Evolutionary conservation across 768 basidiomycete species (phyloP).

Genomic region (Suillus brevipes): DNA sequence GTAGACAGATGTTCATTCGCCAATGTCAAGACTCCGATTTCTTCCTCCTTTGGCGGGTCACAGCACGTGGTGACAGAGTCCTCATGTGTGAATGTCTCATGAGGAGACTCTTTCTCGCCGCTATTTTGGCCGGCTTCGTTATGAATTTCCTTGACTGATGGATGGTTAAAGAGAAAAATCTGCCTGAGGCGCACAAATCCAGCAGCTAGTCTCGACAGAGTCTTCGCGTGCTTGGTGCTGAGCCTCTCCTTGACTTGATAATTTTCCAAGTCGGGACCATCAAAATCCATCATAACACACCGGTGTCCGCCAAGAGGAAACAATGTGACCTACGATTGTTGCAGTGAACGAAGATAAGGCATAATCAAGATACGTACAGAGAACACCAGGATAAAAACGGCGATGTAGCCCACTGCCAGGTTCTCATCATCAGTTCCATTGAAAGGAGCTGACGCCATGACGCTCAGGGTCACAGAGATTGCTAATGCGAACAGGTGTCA

Average conservation of each 20-base stretch:
- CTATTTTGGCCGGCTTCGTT: neutral
- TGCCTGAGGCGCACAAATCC: slow-evolving; percentile 13
- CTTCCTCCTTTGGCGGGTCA: neutral
- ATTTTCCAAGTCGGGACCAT: slow-evolving; percentile 60
- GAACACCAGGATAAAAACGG: slow-evolving; percentile 61
- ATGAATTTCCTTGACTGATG: neutral
- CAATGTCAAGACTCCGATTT: neutral
- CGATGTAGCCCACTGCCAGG: slow-evolving; percentile 68
- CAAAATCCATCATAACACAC: slow-evolving; percentile 61
- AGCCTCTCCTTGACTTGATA: slow-evolving; percentile 53
- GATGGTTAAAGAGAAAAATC: neutral
- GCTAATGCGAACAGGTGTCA: slow-evolving; percentile 39
- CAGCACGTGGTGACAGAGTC: neutral
- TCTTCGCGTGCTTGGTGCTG: slow-evolving; percentile 34
- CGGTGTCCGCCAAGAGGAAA: slow-evolving; percentile 63
- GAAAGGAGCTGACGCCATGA: slow-evolving; percentile 64
- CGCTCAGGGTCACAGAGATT: slow-evolving; percentile 61
- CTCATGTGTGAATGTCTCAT: neutral
- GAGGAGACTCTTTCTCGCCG: neutral
- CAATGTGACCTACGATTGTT: slow-evolving; percentile 50
- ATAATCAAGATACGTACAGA: slow-evolving; percentile 40
- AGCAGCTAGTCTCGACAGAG: slow-evolving; percentile 5
- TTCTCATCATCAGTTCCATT: slow-evolving; percentile 54
- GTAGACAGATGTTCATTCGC: neutral
- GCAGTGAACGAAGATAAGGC: neutral